Base-by-base conservation (phyloP, 1,284 basidiomycete genomes). In the Boletus sp. region DNA sequence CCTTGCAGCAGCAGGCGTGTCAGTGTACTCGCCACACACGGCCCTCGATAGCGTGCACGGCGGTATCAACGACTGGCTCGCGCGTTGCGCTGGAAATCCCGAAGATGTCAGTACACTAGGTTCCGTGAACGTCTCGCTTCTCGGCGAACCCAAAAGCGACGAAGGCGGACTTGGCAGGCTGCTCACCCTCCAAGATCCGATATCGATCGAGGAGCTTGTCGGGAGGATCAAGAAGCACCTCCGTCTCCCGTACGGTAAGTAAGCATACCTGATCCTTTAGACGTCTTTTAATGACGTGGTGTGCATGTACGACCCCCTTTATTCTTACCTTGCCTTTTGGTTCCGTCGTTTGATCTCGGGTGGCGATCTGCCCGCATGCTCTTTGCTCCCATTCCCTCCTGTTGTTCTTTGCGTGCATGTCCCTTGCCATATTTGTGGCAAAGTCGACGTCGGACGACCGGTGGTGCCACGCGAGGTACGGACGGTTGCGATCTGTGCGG, bases 1-100 rank as follows among this genome's bases (percentile, higher is more conserved):
- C 47, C 87, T 91, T 49, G 84, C 84, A 0, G 84, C 88, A 0
- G 75, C 81, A 5, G 93, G 93, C 1, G 84, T 96, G 49, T 90
- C 86, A 13, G 76, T 97, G 3, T 97, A 91, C 70, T 78, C 77
- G 32, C 94, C 94, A 0, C 94, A 97, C 67, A 92, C 90, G 0
- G 80, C 88, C 1, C 74, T 96, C 12, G 94, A 98, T 66, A 80
- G 72, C 12, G 83, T 90, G 2, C 77, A 77, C 44, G 90, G 82
- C 12, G 94, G 94, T 0, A 82, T 97, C 55, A 94, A 94, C 61
- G 88, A 90, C 65, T 91, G 87, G 86, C 70, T 93, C 44, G 83
- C 80, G 1, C 59, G 74, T 40, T 74, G 76, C 48, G 52, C 68
- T 23, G 54, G 67, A 37, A 67, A 58, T 40, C 57, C 56, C 2